Evolutionary conservation across 176 grass and related monocot genomes (phyloP), one percentile per base, ranked within the genome.

Genomic region (Oryza longistaminata): DNA sequence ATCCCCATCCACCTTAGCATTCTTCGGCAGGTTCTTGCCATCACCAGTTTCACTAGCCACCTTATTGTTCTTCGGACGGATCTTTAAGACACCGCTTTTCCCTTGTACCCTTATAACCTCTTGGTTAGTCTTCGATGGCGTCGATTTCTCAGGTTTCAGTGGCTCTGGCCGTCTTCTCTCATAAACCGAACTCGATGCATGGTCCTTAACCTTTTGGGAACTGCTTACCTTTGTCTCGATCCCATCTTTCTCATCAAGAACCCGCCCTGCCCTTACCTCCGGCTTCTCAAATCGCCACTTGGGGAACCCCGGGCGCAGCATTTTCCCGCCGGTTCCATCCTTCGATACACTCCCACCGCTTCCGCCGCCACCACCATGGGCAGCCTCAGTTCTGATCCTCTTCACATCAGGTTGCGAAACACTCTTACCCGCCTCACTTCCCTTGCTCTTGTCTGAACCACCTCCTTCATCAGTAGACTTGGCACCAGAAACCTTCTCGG

Each of bases 41-140:
- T 82, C 72, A 80, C 70, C 50, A 11, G 64, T 33, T 62, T 81
- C 77, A 31, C 7, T 75, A 66, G 39, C 6, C 40, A 71, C 45
- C 71, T 85, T 76, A 39, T 76, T 45, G 19, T 66, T 52, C 78
- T 82, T 90, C 0, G 64, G 83, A 16, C 76, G 66, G 67, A 92
- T 80, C 81, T 64, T 92, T 21, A 92, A 77, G 85, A 92, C 66
- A 24, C 91, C 91, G 39, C 77, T 80, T 87, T 81, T 92, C 33
- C 87, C 91, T 85, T 92, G 91, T 45, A 92, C 48, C 62, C 40
- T 81, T 73, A 87, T 75, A 84, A 44, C 66, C 72, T 82, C 84
- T 13, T 72, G 73, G 11, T 84, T 55, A 37, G 73, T 43, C 75
- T 84, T 88, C 31, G 85, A 40, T 6, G 16, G 52, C 6, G 3